Evolutionary conservation across 2,329 filamentous ascomycete genomes (phyloP).

Genomic region (Juglanconis juglandina): DNA sequence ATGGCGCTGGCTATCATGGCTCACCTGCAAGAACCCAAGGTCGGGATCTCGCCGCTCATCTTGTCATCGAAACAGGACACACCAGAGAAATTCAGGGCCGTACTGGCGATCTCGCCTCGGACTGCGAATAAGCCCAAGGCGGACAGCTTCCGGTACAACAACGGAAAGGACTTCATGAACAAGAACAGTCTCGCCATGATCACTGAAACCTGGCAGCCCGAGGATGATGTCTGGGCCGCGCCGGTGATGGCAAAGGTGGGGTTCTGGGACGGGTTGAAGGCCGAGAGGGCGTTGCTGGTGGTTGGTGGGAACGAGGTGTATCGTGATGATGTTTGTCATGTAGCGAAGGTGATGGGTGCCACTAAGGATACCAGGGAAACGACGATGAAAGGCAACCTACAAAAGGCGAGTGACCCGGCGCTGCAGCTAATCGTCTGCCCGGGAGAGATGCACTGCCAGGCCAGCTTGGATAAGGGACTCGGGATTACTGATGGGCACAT

Average conservation of each 20-base stretch:
- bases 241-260: conserved; percentile 13
- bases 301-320: conserved; percentile 20
- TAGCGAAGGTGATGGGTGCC: conserved; percentile 18
- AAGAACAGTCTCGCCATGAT: conserved; percentile 11
- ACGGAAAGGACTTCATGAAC: conserved; percentile 20
- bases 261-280: conserved; percentile 18
- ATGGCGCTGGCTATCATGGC: conserved; percentile 20
- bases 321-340: conserved; percentile 17
- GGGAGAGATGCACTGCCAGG: conserved; percentile 19
- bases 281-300: conserved; percentile 15
- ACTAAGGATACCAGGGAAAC: background rate
- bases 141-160: conserved; percentile 19
- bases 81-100: conserved; percentile 16
- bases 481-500: conserved; percentile 17
- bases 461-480: conserved; percentile 13
- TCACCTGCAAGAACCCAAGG: conserved; percentile 20
- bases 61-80: background rate
- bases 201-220: conserved; percentile 16
- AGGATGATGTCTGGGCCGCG: conserved; percentile 20
- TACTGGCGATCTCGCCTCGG: conserved; percentile 21
- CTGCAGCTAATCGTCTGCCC: conserved; percentile 19
- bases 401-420: background rate
- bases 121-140: conserved; percentile 20
- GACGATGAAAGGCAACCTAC: background rate
- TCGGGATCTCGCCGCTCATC: conserved; percentile 16